Base-by-base conservation (phyloP, 2,329 filamentous ascomycete genomes). In the Mycosphaerella sp. region DNA sequence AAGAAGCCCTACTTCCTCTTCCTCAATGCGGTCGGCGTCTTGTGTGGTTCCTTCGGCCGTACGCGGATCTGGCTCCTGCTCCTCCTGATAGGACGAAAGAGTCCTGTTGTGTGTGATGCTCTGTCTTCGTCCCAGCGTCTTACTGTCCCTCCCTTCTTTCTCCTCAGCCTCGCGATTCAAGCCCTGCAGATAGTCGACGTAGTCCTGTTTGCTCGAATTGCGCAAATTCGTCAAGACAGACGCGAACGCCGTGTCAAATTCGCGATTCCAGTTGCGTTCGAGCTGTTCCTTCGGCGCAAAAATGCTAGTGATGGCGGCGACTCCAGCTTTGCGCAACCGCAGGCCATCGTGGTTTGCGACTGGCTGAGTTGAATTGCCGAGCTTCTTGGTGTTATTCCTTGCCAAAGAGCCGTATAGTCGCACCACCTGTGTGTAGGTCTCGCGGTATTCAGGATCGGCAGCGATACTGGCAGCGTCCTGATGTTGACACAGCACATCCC, bases 181-280 rank as follows among this genome's bases (percentile, higher is more conserved):
- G n/a, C 78, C 73, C 55, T 86, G 77, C 45, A 97, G 70, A 3
- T 80, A 72, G 40, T 83, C 76, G 14, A 97, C 74, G 54, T 87
- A 82, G 46, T 82, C 78, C 32, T 86, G 81, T 50, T 51, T 58
- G 59, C 81, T 80, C 49, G 85, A 81, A 17, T 85, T 84, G 76
- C 89, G 90, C 18, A 97, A 71, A 60, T 95, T 96, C 64, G 90
- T 84, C 53, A 97, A 74, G 14, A 97, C 84, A 58, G 90, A 84
- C 28, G 91, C 90, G 35, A 97, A 78, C 49, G 94, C 83, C 49
- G 86, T 77, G 53, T 84, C 79, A 58, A 95, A 78, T 66, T 94
- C 89, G 35, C 44, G 48, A 27, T 55, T 57, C 58, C 58, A 64
- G 12, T 67, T 40, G n/a, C 54, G 54, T 41, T 60, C 55, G 34